phyloP scores from a whole-genome alignment of 2,329 filamentous ascomycete species.

The Gnomoniopsis smithogilvyi region DNA sequence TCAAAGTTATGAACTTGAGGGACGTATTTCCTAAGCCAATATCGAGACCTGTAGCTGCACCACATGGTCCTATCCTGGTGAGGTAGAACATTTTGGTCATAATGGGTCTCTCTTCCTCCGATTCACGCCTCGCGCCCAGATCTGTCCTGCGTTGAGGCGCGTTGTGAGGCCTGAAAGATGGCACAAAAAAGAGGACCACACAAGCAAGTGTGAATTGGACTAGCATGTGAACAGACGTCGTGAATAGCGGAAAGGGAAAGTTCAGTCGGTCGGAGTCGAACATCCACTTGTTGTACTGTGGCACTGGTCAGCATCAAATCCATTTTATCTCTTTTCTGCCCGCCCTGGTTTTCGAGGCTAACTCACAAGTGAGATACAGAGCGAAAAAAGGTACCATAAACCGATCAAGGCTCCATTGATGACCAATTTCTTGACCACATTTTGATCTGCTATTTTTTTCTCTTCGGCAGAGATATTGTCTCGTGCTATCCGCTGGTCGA shows the following conservation, averaged over 20 bases:
- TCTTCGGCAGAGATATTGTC: slow-evolving; percentile 66
- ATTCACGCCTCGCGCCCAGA: slow-evolving; percentile 33
- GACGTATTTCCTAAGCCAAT: slow-evolving; percentile 96
- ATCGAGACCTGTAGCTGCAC: slow-evolving; percentile 87
- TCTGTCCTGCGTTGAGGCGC: slow-evolving; percentile 39
- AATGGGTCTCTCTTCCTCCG: slow-evolving; percentile 53
- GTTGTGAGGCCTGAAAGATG: slow-evolving; percentile 70
- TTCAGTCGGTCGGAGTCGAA: slow-evolving; percentile 81
- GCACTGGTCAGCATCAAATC: not conserved
- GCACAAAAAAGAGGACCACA: slow-evolving; percentile 76
- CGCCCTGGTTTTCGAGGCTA: not conserved
- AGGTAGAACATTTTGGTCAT: slow-evolving; percentile 92
- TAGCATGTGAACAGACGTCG: slow-evolving; percentile 91
- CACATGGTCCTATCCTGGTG: slow-evolving; percentile 87
- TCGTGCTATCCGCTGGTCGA: slow-evolving; percentile 67
- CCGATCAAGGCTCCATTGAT: slow-evolving; percentile 80
- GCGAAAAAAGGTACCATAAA: slow-evolving; percentile 87
- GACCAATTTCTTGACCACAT: slow-evolving; percentile 64
- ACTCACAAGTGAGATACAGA: slow-evolving; percentile 86
- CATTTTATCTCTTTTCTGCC: not conserved
- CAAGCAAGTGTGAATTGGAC: slow-evolving; percentile 84
- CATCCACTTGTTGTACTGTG: slow-evolving; percentile 99
- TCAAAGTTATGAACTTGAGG: slow-evolving; percentile 91
- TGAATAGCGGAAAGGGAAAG: slow-evolving; percentile 93
- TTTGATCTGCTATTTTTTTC: slow-evolving; percentile 71